These are phyloP conservation scores for Thelonectria olida DNA, from an alignment of 2,329 filamentous ascomycete species.

Conservation along the genomic window DNA sequence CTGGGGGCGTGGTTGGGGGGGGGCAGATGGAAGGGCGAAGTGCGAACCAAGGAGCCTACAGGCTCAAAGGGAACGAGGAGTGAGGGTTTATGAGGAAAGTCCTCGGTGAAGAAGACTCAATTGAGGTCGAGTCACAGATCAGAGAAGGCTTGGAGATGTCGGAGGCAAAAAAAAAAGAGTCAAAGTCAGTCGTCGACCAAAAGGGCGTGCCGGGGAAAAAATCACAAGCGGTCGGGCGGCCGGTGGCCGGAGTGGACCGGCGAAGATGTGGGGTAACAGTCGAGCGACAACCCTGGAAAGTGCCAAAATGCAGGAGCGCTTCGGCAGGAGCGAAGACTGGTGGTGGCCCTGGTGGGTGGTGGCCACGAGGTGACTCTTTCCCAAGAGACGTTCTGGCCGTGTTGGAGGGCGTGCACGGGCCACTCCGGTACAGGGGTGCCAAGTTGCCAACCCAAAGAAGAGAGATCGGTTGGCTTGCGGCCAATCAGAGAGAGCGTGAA, in stretches of 20 bases:
- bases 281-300: slow-evolving; percentile 9
- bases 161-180: slow-evolving; percentile 25
- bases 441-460: slow-evolving; percentile 7
- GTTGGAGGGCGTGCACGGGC: slow-evolving; percentile 24
- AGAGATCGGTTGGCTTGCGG: slow-evolving; percentile 2
- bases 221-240: slow-evolving; percentile 33
- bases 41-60: slow-evolving; percentile 22
- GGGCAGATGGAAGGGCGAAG: not conserved
- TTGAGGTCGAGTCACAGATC: slow-evolving; percentile 23
- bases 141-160: slow-evolving; percentile 9
- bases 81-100: slow-evolving; percentile 1
- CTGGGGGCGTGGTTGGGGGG: slow-evolving; percentile 17
- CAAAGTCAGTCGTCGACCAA: slow-evolving; percentile 17
- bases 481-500: slow-evolving; percentile 26
- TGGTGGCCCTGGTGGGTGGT: not conserved
- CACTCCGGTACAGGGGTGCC: slow-evolving; percentile 12
- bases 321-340: not conserved
- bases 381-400: slow-evolving; percentile 15
- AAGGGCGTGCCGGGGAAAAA: slow-evolving; percentile 29
- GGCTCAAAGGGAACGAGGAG: slow-evolving; percentile 17
- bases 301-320: not conserved
- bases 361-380: slow-evolving; percentile 25
- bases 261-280: slow-evolving; percentile 31
- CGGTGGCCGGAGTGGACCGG: slow-evolving; percentile 33
- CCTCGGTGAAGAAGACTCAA: slow-evolving; percentile 23